Base-by-base conservation (phyloP, 2,329 filamentous ascomycete genomes). In the Exophiala sp. region DNA sequence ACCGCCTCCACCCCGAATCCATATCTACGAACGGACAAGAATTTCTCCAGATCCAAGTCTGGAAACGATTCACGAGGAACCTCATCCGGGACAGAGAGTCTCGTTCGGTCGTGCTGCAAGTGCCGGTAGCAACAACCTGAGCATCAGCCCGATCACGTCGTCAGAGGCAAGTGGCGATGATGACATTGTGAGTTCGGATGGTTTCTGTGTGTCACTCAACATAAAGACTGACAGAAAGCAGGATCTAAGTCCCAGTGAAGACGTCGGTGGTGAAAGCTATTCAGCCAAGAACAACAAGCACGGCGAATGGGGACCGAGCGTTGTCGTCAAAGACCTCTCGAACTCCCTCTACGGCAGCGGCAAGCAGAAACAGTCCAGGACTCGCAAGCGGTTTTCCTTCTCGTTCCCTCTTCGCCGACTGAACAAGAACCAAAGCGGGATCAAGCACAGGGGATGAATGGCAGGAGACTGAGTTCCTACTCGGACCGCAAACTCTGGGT, bases 51-150 rank as follows among this genome's bases (percentile, higher is more conserved):
- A 45, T 14, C 38, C 52, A 3, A 59, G 32, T 45, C 43, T 59
- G 11, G 40, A 53, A 10, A 59, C 56, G 12, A 52, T 59, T 10
- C 52, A 55, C 11, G 52, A 59, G 48, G 48, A 53, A 32, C 48
- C 55, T 10, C 55, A 55, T 32, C 52, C 55, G 1, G 55, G 51
- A 12, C 35, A 44, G 29, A 43, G 39, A 29, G 51, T 55, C 35
- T 35, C 45, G n/a, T 41, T 36, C 24, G 49, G 54, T 24, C 21
- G 40, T 42, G 45, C 20, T 20, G 39, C 16, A n/a, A 45, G n/a
- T 11, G 5, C 44, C 3, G 35, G 35, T 10, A 38, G 35, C 2
- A 41, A 33, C 3, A 20, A 36, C 7, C 8, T 18, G 3, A 24
- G 14, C 5, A 11, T 43, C 41, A 43, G 41, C 32, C 41, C 41